Percentiles rank a stretch among this genome's conserved stretches.
These are phyloP conservation scores for Exsudoporus frostii DNA, from an alignment of 768 basidiomycete genomes.

Conservation along the genomic window DNA sequence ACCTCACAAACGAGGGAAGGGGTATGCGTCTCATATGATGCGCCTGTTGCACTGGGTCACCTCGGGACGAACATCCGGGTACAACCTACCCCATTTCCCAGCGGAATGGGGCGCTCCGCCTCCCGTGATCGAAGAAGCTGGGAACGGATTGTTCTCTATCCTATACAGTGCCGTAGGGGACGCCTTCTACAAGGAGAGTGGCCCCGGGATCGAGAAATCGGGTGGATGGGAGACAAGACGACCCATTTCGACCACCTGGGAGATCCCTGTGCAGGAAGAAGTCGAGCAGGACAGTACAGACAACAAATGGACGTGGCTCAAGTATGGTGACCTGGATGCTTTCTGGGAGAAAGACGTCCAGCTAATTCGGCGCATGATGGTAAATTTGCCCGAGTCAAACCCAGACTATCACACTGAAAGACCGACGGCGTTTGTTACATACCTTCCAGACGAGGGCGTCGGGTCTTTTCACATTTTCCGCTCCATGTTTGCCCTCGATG, in stretches of 20 bases:
- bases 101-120: conserved; percentile 42
- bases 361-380: conserved; percentile 33
- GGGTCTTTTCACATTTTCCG: conserved; percentile 40
- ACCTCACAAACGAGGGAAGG: conserved; percentile 43
- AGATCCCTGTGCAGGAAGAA: conserved; percentile 18
- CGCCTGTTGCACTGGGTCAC: conserved; percentile 56
- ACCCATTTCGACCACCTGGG: conserved; percentile 39
- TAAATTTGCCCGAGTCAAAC: not conserved
- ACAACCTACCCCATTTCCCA: conserved; percentile 35
- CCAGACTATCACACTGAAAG: conserved; percentile 3
- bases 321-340: conserved; percentile 14
- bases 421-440: conserved; percentile 29
- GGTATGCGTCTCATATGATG: conserved; percentile 63
- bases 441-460: conserved; percentile 44
- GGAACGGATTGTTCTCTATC: conserved; percentile 42
- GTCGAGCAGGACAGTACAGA: not conserved
- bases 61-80: conserved; percentile 29
- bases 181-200: conserved; percentile 42
- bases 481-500: conserved; percentile 14
- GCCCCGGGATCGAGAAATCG: conserved; percentile 25
- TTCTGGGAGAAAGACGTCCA: conserved; percentile 36
- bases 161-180: conserved; percentile 46
- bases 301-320: conserved; percentile 28
- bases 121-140: conserved; percentile 26
- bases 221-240: conserved; percentile 42